These are phyloP conservation scores for Sporothrix brunneoviolacea DNA, from an alignment of 2,329 filamentous ascomycete genomes.

Conservation along the genomic window DNA sequence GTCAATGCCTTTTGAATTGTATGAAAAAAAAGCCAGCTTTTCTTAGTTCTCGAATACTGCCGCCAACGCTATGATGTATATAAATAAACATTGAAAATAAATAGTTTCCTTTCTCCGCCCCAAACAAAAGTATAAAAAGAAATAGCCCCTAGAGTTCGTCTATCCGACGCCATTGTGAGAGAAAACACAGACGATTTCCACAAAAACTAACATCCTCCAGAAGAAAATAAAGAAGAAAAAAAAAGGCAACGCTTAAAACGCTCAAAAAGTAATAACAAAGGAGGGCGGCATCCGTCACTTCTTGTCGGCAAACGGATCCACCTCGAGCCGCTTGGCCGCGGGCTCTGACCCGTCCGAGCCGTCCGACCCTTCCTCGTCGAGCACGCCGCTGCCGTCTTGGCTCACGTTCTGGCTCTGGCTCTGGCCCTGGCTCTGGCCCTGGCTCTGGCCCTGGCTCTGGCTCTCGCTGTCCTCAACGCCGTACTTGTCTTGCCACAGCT, in stretches of 20 bases:
- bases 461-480: conserved; percentile 28
- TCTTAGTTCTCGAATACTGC: no score
- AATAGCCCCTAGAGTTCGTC: no score
- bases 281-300: no score
- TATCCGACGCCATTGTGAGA: no score
- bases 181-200: no score
- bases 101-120: no score
- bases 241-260: neutral
- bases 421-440: neutral
- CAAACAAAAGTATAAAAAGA: no score
- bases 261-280: neutral
- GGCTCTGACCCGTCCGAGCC: conserved; percentile 29
- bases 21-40: no score
- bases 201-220: no score
- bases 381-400: neutral
- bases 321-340: conserved; percentile 47
- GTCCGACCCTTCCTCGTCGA: conserved; percentile 19
- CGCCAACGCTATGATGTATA: no score
- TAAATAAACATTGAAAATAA: no score
- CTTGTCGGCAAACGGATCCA: conserved; percentile 37
- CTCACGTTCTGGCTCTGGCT: neutral
- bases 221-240: neutral
- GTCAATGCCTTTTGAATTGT: no score
- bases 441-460: conserved; percentile 6
- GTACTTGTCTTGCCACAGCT: conserved; percentile 65